These are phyloP conservation scores for Bipolaris cookei DNA, from an alignment of 2,329 filamentous ascomycete genomes.

Conservation along the genomic window DNA sequence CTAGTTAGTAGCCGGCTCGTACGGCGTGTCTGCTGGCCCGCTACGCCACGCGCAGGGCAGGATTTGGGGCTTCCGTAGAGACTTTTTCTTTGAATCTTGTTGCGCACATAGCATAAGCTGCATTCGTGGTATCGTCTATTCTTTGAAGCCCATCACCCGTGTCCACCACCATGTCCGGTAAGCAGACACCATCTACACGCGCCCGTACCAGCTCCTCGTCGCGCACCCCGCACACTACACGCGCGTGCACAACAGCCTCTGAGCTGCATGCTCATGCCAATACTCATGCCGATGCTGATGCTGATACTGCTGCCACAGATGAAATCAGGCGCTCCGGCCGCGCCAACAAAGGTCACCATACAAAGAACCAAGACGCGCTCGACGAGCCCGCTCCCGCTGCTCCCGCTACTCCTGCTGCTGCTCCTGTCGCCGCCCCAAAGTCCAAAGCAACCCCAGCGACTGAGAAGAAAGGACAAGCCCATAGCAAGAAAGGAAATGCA, in stretches of 20 bases:
- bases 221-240: constrained; percentile 12
- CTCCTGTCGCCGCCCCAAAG: constrained; percentile 55
- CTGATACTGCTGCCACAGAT: constrained; percentile 56
- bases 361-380: constrained; percentile 75
- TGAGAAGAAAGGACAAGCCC: constrained; percentile 51
- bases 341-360: constrained; percentile 95
- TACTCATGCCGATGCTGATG: constrained; percentile 17
- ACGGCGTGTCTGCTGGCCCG: constrained; percentile 28
- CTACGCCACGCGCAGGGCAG: constrained; percentile 28
- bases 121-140: constrained; percentile 36
- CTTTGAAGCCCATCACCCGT: constrained; percentile 43
- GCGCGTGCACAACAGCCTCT: constrained; percentile 19
- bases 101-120: constrained; percentile 44
- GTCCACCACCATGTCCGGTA: constrained; percentile 64
- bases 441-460: constrained; percentile 53
- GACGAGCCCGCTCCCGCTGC: constrained; percentile 47
- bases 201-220: constrained; percentile 9
- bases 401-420: constrained; percentile 44
- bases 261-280: constrained; percentile 34
- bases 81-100: constrained; percentile 47
- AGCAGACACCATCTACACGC: constrained; percentile 52
- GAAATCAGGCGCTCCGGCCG: constrained; percentile 94
- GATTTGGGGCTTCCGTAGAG: constrained; percentile 42
- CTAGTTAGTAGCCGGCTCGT: constrained; percentile 37
- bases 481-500: constrained; percentile 50